Evolutionary conservation across 257 asterid species (phyloP), one percentile per base, ranked within the genome.

Genomic region (Vinca minor): DNA sequence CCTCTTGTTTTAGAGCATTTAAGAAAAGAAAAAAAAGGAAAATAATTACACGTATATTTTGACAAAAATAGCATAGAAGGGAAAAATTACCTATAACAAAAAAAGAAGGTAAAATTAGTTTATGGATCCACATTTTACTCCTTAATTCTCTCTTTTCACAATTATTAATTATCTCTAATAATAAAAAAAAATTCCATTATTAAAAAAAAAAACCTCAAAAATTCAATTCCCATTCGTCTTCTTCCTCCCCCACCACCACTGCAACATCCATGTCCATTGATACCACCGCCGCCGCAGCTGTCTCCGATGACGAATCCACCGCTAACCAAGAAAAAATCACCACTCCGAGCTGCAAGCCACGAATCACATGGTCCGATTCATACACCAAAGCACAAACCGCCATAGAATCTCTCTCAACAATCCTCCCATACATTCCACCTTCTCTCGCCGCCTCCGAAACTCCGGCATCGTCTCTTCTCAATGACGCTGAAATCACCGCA

Each of bases 351-450:
- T 78, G 73, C 69, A 41, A 20, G 64, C 78, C 79, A 28, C 86
- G 71, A 66, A 85, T 85, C 20, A 69, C 75, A n/a, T 92, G 96
- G 95, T 79, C 86, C 4, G 98, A 88, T 69, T 75, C 96, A 1
- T 85, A 65, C 77, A 63, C 86, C 78, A 85, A 88, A 70, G 85
- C 84, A 50, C 77, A 76, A 41, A 36, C 23, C n/a, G 90, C 87
- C 70, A 75, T 86, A 8, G 81, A 87, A 14, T 59, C 89, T 57
- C 91, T 92, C 46, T 25, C 86, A 29, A 34, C 88, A 74, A 77
- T 89, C 74, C 80, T 91, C 75, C 84, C 84, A 4, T 20, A 65
- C 62, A 64, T 83, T 67, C 90, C 95, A 0, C 71, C 74, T 0
- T 44, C 74, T 12, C 82, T 92, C 54, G 47, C 84, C 48, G 57